phyloP scores from a whole-genome alignment of 306 rosid genomes.

The Sphenostylis stenocarpa region DNA sequence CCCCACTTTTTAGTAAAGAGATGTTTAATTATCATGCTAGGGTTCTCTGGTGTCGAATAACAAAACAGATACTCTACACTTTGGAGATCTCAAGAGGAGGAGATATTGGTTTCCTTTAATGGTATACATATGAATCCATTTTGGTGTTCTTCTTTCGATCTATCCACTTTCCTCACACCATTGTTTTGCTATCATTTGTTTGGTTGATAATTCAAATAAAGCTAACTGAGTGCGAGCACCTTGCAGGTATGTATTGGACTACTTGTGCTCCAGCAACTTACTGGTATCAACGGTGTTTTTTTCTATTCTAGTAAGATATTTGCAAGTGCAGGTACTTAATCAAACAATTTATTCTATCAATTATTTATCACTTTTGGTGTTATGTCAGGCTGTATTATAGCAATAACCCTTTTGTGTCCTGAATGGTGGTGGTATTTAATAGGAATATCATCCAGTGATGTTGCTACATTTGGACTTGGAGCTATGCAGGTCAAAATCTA shows the following conservation, averaged over 20 bases:
- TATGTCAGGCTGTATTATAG: neutral
- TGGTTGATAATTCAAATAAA: slow-evolving; percentile 1
- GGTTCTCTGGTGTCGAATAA: slow-evolving; percentile 48
- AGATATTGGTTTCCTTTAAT: slow-evolving; percentile 81
- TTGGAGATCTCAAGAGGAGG: slow-evolving; percentile 65
- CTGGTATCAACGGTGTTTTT: slow-evolving; percentile 71
- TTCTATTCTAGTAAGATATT: slow-evolving; percentile 75
- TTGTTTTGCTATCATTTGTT: neutral
- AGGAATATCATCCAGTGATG: slow-evolving; percentile 65
- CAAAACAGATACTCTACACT: slow-evolving; percentile 42
- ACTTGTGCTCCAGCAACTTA: slow-evolving; percentile 68
- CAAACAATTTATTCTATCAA: neutral
- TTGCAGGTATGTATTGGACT: slow-evolving; percentile 66
- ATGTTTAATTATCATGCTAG: slow-evolving; percentile 31
- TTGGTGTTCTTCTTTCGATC: neutral
- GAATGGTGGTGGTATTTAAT: neutral
- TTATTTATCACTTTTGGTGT: neutral
- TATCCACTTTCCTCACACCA: neutral
- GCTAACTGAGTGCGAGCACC: neutral
- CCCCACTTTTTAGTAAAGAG: neutral
- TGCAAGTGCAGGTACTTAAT: slow-evolving; percentile 57
- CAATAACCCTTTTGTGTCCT: neutral
- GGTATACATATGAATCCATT: slow-evolving; percentile 43
- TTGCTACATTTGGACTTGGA: slow-evolving; percentile 67
- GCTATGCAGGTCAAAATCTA: slow-evolving; percentile 50